Evolutionary conservation across 2,329 filamentous ascomycete genomes (phyloP), one percentile per base, ranked within the genome.

Genomic region (Aspergillus ibericus): DNA sequence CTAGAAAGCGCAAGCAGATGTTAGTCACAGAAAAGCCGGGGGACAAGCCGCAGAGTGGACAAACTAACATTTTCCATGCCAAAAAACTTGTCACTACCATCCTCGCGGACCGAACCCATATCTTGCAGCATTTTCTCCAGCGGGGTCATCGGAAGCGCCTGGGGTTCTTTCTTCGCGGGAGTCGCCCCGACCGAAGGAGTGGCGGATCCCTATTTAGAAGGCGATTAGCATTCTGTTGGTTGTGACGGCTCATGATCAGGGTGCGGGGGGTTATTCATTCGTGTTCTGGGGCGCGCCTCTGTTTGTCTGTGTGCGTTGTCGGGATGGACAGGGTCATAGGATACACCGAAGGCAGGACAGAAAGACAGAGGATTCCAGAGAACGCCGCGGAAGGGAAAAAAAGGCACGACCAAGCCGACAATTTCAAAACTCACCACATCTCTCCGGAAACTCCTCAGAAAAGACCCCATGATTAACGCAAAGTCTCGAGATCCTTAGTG

Each of bases 51-150:
- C 22, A 16, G 27, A 22, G 32, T 12, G 38, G 27, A 42, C 42
- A 22, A 56, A 82, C 91, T 78, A 83, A 98, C 93, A 79, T 99
- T 99, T 78, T 99, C 95, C 75, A 98, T 89, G 15, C 95, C 95
- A 78, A 96, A 98, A 80, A 96, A 99, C 80, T 96, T 96, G 80
- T 98, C 95, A 73, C 91, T 96, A 55, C 95, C 95, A 77, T 98
- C 93, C 66, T 84, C 82, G 70, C 92, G 87, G 66, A 96, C 79
- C 2, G 93, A 87, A 3, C 92, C 93, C 59, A 91, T 87, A 76
- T 91, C 89, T 68, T 87, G 84, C 32, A 99, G 83, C 82, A 96
- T 89, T 81, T 92, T 87, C 76, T 88, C 85, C 34, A 88, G 74
- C 42, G 84, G 83, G 47, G 84, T 87, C 55, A 81, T 79, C 64